Conservation (phyloP, 1,284 basidiomycete genomes). For the Mycena sp. region DNA sequence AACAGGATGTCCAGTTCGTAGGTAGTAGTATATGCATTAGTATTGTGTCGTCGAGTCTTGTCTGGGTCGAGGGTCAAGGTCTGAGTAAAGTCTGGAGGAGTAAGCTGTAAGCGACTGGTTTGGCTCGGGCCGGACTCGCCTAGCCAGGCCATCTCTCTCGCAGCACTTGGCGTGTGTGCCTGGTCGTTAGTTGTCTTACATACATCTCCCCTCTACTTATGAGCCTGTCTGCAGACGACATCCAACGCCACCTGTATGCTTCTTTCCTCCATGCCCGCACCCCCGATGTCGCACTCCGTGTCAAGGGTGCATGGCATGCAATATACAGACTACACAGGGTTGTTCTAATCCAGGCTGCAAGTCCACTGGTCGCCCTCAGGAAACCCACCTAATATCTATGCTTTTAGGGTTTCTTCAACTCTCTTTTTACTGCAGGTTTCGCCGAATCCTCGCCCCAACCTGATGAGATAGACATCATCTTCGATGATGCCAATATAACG, state of each 20-base stretch:
- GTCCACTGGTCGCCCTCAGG: no score
- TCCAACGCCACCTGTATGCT: slow-evolving; percentile 79
- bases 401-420: slow-evolving; percentile 76
- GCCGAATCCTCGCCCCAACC: slow-evolving; percentile 52
- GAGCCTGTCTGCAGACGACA: slow-evolving; percentile 9
- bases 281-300: slow-evolving; percentile 78
- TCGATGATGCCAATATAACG: slow-evolving; percentile 90
- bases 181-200: background rate
- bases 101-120: no score
- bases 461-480: slow-evolving; percentile 68
- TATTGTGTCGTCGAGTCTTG: no score
- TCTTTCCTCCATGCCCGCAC: slow-evolving; percentile 79
- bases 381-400: no score
- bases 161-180: no score
- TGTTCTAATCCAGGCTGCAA: slow-evolving; percentile 79
- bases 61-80: no score
- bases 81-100: no score
- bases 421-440: slow-evolving; percentile 86
- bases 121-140: no score
- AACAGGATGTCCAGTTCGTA: no score
- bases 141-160: no score
- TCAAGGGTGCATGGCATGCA: slow-evolving; percentile 75
- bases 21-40: no score
- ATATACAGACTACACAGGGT: slow-evolving; percentile 84
- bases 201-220: slow-evolving; percentile 8